phyloP scores from a whole-genome alignment of 257 asterid genomes.

The Prunella vulgaris region DNA sequence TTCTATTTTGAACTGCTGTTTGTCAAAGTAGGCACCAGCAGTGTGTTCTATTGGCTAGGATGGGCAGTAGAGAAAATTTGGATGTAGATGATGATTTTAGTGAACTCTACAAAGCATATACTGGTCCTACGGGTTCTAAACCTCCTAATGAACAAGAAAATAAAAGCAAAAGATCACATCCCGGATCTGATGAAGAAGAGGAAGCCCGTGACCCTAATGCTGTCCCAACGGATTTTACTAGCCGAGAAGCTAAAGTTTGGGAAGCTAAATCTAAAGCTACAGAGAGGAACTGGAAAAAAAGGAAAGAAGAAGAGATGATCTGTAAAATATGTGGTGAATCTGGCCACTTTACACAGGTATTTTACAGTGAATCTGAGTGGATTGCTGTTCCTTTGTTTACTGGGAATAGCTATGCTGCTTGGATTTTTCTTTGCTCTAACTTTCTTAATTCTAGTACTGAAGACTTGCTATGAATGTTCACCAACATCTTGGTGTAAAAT shows the following conservation, averaged over 20 bases:
- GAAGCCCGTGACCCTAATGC: constrained; percentile 86
- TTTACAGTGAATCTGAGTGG: constrained; percentile 4
- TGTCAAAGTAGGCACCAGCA: constrained; percentile 21
- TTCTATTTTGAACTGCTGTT: neutral
- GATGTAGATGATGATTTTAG: constrained; percentile 86
- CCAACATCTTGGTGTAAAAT: neutral
- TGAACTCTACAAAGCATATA: constrained; percentile 87
- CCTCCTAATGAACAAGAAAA: constrained; percentile 45
- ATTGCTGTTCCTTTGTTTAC: neutral
- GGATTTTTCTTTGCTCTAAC: neutral
- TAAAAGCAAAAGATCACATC: constrained; percentile 60
- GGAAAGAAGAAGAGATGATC: constrained; percentile 96
- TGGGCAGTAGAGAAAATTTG: constrained; percentile 64
- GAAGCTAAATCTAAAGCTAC: constrained; percentile 99
- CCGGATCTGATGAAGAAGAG: constrained; percentile 84
- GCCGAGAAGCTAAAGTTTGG: constrained; percentile 99
- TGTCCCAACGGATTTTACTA: constrained; percentile 97
- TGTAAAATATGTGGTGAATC: constrained; percentile 98
- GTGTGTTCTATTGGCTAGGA: constrained; percentile 29
- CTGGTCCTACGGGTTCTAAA: constrained; percentile 69
- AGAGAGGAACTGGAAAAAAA: constrained; percentile 97
- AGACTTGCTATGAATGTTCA: neutral
- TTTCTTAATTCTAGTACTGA: constrained; percentile 2
- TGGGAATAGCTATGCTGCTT: neutral
- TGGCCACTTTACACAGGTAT: constrained; percentile 96